Percentiles rank a stretch among this genome's conserved stretches.
phyloP scores from a whole-genome alignment of 169 alveolate genomes.

The Cryptosporidium baileyi region DNA sequence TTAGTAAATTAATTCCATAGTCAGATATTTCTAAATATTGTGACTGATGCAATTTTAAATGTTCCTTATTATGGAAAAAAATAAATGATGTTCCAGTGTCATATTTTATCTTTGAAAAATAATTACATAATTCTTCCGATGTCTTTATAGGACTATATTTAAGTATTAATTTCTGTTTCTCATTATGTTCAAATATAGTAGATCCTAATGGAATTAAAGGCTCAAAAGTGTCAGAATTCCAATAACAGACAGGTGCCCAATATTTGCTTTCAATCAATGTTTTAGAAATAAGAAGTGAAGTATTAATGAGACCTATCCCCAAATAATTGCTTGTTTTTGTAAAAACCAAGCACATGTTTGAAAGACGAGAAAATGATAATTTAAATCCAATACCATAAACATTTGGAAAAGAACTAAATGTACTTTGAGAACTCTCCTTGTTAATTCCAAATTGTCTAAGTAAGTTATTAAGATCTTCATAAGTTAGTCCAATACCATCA shows the following conservation, averaged over 20 bases:
- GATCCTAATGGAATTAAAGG: constrained; percentile 48
- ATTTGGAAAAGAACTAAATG: not conserved
- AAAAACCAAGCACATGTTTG: constrained; percentile 86
- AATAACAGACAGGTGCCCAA: constrained; percentile 47
- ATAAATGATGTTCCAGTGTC: constrained; percentile 29
- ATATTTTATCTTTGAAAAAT: not conserved
- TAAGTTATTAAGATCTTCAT: constrained; percentile 79
- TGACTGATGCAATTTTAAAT: constrained; percentile 6
- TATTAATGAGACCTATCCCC: constrained; percentile 86
- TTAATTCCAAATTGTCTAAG: constrained; percentile 79
- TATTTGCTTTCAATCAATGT: not conserved
- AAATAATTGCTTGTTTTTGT: constrained; percentile 84
- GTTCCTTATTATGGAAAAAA: not conserved
- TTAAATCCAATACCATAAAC: constrained; percentile 87
- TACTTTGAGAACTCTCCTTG: not conserved
- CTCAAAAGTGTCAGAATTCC: constrained; percentile 36
- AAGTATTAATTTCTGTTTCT: constrained; percentile 40
- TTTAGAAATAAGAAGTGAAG: not conserved
- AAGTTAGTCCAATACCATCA: constrained; percentile 83
- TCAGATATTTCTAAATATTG: constrained; percentile 43
- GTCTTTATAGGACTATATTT: not conserved
- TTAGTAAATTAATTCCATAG: constrained; percentile 2
- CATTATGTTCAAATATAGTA: not conserved
- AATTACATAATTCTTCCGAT: not conserved
- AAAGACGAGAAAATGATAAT: constrained; percentile 84